These are phyloP conservation scores for Phytophthora ohioensis DNA, from an alignment of 352 stramenopile species.

Conservation along the genomic window DNA sequence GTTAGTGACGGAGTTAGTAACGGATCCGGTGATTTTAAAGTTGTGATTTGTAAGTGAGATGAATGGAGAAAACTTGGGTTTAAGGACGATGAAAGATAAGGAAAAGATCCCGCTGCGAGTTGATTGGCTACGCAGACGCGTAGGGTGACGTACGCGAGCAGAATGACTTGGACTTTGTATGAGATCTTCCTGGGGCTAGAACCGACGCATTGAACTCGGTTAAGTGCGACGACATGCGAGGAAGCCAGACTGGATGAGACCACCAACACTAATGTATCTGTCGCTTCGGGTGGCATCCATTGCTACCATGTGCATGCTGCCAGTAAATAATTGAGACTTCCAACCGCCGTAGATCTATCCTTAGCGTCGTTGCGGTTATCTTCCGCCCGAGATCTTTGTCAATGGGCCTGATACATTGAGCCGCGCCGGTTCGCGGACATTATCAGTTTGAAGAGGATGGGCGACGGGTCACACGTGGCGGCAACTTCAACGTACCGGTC, in stretches of 20 bases:
- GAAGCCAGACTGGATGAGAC: slow-evolving; percentile 22
- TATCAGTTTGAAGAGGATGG: slow-evolving; percentile 13
- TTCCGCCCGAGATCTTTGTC: slow-evolving; percentile 24
- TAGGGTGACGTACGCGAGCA: slow-evolving; percentile 24
- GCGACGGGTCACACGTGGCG: slow-evolving; percentile 18
- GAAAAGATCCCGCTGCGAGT: slow-evolving; percentile 21
- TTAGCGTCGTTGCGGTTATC: slow-evolving; percentile 9
- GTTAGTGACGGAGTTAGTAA: neutral
- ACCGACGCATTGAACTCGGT: slow-evolving; percentile 36
- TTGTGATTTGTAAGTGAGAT: neutral
- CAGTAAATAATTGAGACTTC: neutral
- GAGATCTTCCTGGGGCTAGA: slow-evolving; percentile 27
- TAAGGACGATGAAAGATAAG: neutral
- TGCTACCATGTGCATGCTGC: neutral
- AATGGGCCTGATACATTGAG: slow-evolving; percentile 8
- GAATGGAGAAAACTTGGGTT: slow-evolving; percentile 13
- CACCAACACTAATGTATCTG: slow-evolving; percentile 7
- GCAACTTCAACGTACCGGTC: slow-evolving; percentile 31
- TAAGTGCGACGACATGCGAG: slow-evolving; percentile 26
- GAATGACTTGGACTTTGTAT: slow-evolving; percentile 30
- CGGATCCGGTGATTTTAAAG: neutral
- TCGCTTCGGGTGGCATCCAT: neutral
- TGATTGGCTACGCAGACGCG: slow-evolving; percentile 38
- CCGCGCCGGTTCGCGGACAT: slow-evolving; percentile 12
- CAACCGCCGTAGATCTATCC: slow-evolving; percentile 4